Evolutionary conservation across 139 green algal genomes (phyloP), one percentile per base, ranked within the genome.

Genomic region (Chlamydomonas sp.): DNA sequence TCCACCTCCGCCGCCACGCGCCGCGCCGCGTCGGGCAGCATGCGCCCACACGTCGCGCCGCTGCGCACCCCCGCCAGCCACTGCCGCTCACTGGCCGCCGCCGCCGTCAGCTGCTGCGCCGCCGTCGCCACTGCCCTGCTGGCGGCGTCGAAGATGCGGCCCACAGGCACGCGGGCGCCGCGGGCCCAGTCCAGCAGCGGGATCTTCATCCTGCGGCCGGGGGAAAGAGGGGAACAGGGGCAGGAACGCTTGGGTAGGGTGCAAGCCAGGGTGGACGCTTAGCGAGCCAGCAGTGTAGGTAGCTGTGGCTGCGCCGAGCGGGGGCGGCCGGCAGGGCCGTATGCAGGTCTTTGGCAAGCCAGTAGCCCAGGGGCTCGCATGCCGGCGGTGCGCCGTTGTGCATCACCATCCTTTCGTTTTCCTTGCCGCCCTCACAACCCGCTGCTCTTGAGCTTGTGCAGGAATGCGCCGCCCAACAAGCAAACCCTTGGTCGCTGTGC

Each of bases 131-230:
- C 63, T 16, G 83, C 83, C 18, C 74, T 60, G 12, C 58, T 77
- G 83, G 83, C 83, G 63, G 83, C 83, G 74, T 88, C 74, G 63
- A 81, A 88, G 62, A 88, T 88, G 73, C 62, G 77, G 74, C 73
- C 61, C 62, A 88, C 73, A 1, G 83, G 83, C 63, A 88, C 74
- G 0, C 83, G 63, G 17, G 83, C 83, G 31, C 74, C 74, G n/a
- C 83, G 83, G 4, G 83, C 62, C 83, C 83, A 88, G n/a, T 88
- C 83, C n/a, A 88, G 73, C 69, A 88, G 83, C 63, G 83, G 83
- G 62, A 88, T 82, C 74, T 88, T 88, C 73, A 88, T 81, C 75
- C 83, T 88, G 83, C 2, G 16, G 58, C 20, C 67, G 31, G 57
- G 0, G 63, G 20, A 49, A 49, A 49, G 20, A 17, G 60, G 2